phyloP scores from a whole-genome alignment of 495 filamentous ascomycete species.

The Penicillium manginii region DNA sequence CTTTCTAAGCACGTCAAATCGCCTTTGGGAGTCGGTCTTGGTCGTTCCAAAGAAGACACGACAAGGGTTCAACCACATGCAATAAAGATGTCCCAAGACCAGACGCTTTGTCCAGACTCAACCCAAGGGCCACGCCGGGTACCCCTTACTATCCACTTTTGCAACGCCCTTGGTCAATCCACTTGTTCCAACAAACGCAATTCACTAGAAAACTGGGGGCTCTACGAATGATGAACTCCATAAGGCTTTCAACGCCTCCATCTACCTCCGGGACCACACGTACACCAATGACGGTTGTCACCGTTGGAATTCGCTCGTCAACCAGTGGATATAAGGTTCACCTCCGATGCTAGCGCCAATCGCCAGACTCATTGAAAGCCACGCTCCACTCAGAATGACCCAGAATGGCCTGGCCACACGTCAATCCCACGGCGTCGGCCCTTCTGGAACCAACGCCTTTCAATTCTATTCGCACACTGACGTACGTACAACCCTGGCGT shows the following conservation, averaged over 20 bases:
- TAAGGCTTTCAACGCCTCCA: constrained; percentile 4
- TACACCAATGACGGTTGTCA: neutral
- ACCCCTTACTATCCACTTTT: neutral
- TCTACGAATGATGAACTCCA: constrained; percentile 10
- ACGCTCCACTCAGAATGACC: neutral
- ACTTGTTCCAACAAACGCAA: neutral
- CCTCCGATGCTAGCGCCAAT: constrained; percentile 15
- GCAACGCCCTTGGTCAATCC: constrained; percentile 20
- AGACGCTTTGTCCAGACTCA: neutral
- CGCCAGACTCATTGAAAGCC: neutral
- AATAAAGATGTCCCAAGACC: neutral
- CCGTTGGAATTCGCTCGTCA: neutral
- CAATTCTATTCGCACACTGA: constrained; percentile 13
- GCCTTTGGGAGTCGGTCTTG: neutral
- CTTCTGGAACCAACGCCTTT: constrained; percentile 19
- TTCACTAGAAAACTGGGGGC: constrained; percentile 35
- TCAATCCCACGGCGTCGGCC: constrained; percentile 24
- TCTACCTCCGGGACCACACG: neutral
- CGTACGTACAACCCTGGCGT: constrained; percentile 15
- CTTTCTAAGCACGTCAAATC: neutral
- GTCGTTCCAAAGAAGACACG: neutral
- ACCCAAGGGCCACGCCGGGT: neutral
- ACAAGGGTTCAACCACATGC: neutral
- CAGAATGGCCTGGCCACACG: constrained; percentile 9
- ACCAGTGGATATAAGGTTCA: neutral